Percentiles rank a stretch among this genome's conserved stretches.
These are phyloP conservation scores for Parathielavia appendiculata DNA, from an alignment of 495 filamentous ascomycete species.

Conservation along the genomic window DNA sequence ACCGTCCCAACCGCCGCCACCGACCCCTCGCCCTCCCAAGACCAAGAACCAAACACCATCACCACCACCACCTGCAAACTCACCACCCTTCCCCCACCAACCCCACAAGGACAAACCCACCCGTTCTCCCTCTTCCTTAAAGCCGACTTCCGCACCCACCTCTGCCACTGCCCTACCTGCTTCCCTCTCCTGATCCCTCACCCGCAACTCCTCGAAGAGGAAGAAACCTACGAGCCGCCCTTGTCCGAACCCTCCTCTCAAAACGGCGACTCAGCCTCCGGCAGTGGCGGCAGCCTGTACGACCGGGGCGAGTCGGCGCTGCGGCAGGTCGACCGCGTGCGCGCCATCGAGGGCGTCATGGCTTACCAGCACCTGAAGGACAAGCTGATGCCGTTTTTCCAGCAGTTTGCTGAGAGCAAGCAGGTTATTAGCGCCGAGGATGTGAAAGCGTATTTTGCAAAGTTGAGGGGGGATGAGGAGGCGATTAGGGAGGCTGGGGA, in stretches of 20 bases:
- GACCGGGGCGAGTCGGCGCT: slow-evolving; percentile 88
- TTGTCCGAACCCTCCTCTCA: slow-evolving; percentile 48
- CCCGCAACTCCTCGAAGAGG: slow-evolving; percentile 82
- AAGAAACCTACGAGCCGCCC: slow-evolving; percentile 87
- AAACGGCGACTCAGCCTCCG: slow-evolving; percentile 47
- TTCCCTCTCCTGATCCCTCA: slow-evolving; percentile 66
- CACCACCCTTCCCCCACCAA: slow-evolving; percentile 47
- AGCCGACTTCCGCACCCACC: slow-evolving; percentile 63
- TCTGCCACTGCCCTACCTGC: slow-evolving; percentile 75
- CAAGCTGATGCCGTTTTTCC: slow-evolving; percentile 84
- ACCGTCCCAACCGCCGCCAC: neutral
- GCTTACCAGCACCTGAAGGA: slow-evolving; percentile 93
- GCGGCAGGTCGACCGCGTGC: slow-evolving; percentile 81
- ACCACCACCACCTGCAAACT: slow-evolving; percentile 36
- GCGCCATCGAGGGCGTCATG: slow-evolving; percentile 95
- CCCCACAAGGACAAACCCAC: slow-evolving; percentile 40
- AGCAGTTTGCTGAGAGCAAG: slow-evolving; percentile 88
- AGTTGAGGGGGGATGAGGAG: slow-evolving; percentile 77
- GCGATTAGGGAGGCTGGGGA: slow-evolving; percentile 47
- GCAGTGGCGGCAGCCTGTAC: slow-evolving; percentile 63
- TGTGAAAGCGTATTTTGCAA: slow-evolving; percentile 93
- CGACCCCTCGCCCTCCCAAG: neutral
- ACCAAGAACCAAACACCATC: neutral
- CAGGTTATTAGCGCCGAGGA: slow-evolving; percentile 84
- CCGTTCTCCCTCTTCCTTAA: slow-evolving; percentile 76